A percentile compares a stretch with the other conserved stretches of the same genome.
phyloP scores from a whole-genome alignment of 1,139 yeast genomes.

The Magnusiomyces tetraspermus region DNA sequence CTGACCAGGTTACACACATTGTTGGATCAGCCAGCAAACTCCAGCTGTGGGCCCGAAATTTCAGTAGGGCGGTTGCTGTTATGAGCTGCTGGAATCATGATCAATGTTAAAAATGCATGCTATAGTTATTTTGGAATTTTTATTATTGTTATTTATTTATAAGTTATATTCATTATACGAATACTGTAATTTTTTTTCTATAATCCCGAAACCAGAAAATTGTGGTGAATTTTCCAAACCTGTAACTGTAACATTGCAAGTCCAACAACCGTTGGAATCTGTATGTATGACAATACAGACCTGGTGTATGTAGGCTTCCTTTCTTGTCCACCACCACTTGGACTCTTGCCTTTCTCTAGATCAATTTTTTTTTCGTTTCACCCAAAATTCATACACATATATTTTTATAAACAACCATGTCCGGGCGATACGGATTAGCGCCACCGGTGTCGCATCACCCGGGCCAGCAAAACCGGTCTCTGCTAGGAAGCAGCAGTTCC shows the following conservation, averaged over 20 bases:
- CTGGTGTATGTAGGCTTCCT: too few species aligned
- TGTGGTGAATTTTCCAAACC: too few species aligned
- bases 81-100: neutral
- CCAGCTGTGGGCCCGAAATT: neutral
- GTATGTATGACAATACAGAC: too few species aligned
- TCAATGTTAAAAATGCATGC: neutral
- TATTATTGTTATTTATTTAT: too few species aligned
- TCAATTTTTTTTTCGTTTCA: too few species aligned
- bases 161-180: too few species aligned
- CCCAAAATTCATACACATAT: neutral
- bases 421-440: neutral
- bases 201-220: too few species aligned
- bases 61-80: neutral
- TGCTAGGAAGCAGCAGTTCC: slow-evolving; percentile 5
- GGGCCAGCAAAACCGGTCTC: neutral
- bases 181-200: too few species aligned
- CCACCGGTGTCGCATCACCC: slow-evolving; percentile 2
- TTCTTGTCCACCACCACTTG: neutral
- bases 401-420: neutral
- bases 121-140: neutral
- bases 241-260: too few species aligned
- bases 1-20: neutral
- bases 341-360: neutral
- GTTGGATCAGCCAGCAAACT: neutral
- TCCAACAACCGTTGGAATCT: too few species aligned